Percentiles rank a stretch among this genome's conserved stretches.
Conservation (phyloP, 1,284 basidiomycete species). For the Apiotrichum laibachii region DNA sequence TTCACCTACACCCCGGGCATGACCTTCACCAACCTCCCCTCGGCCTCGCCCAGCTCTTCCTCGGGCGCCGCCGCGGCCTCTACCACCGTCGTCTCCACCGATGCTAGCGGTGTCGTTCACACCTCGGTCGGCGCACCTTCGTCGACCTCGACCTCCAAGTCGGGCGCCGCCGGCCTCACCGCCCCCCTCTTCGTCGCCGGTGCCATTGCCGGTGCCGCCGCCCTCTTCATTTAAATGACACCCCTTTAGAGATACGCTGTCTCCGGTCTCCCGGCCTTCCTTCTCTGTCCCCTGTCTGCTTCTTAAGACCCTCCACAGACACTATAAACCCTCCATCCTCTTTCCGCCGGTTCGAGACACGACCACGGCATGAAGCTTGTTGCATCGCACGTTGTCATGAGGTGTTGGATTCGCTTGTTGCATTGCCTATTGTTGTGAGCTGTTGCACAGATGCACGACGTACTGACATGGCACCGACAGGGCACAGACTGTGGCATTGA, state of each 20-base stretch:
- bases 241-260: neutral
- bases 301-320: too few relatives aligned
- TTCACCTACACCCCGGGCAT: slow-evolving; percentile 17
- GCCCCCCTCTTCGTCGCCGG: slow-evolving; percentile 30
- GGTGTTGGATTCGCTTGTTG: too few relatives aligned
- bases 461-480: too few relatives aligned
- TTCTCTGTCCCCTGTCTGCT: too few relatives aligned
- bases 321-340: too few relatives aligned
- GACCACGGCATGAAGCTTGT: too few relatives aligned
- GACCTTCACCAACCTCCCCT: slow-evolving; percentile 1
- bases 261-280: too few relatives aligned
- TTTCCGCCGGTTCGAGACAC: too few relatives aligned
- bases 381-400: too few relatives aligned
- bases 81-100: slow-evolving; percentile 15
- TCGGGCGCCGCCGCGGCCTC: slow-evolving; percentile 20
- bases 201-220: slow-evolving; percentile 38
- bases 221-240: slow-evolving; percentile 6
- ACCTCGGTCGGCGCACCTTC: neutral
- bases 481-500: too few relatives aligned
- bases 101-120: neutral
- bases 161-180: slow-evolving; percentile 16
- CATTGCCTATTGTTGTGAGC: too few relatives aligned
- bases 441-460: too few relatives aligned
- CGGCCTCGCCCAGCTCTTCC: neutral
- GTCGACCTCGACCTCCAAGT: slow-evolving; percentile 10